Evolutionary conservation across 2,329 filamentous ascomycete genomes (phyloP).

Genomic region (Paecilomyces niveus): DNA sequence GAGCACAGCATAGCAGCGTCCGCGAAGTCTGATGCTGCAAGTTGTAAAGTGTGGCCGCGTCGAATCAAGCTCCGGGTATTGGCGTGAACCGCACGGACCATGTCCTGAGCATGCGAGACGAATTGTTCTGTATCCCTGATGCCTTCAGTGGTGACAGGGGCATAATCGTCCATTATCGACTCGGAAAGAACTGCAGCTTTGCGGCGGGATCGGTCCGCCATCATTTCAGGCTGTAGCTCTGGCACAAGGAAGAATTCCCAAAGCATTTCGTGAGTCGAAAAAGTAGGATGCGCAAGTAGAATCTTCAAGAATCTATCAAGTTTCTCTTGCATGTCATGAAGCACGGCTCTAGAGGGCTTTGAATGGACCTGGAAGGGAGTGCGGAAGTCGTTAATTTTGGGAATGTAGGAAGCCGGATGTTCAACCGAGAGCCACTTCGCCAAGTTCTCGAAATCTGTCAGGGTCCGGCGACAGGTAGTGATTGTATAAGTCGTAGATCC

Average conservation of each 20-base stretch:
- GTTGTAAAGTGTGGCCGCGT: constrained; percentile 65
- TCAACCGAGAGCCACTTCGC: constrained; percentile 76
- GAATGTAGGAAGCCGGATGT: constrained; percentile 93
- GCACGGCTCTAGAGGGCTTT: constrained; percentile 76
- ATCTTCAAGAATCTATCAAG: constrained; percentile 85
- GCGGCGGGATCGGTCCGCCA: constrained; percentile 76
- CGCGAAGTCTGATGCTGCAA: constrained; percentile 48
- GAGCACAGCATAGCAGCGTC: constrained; percentile 36
- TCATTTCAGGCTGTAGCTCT: constrained; percentile 82
- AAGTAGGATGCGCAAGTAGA: constrained; percentile 80
- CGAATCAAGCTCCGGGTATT: constrained; percentile 77
- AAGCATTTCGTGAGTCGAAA: constrained; percentile 91
- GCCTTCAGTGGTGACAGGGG: constrained; percentile 63
- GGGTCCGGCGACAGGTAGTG: constrained; percentile 82
- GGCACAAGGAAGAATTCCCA: constrained; percentile 99
- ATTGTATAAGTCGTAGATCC: constrained; percentile 72
- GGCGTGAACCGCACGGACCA: constrained; percentile 75
- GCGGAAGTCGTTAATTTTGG: constrained; percentile 66
- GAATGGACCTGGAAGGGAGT: constrained; percentile 91
- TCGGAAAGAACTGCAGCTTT: constrained; percentile 80
- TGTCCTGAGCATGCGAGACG: constrained; percentile 82
- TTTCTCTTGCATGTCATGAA: constrained; percentile 79
- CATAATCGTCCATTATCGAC: constrained; percentile 80
- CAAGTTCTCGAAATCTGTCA: constrained; percentile 86
- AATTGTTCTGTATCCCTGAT: constrained; percentile 88